Evolutionary conservation across 2,329 filamentous ascomycete genomes (phyloP), one percentile per base, ranked within the genome.

Genomic region (Ceratocystis harringtonii): DNA sequence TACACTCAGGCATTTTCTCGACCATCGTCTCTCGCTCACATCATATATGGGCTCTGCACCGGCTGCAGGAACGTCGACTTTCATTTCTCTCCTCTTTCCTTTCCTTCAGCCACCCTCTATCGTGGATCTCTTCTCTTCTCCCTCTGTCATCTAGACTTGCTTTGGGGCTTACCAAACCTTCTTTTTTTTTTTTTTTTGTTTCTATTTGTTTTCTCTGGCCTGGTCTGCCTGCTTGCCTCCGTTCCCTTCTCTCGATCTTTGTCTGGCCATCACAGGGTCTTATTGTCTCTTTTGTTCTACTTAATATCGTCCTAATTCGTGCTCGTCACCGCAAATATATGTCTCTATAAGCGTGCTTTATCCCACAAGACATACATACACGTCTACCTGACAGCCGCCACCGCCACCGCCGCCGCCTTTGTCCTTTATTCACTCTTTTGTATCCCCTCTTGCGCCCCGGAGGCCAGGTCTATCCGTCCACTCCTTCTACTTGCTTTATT

Each of bases 221-320:
- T 58, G 55, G 55, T 58, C 55, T 58, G 28, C 55, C 55, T 28
- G 41, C 60, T 41, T 60, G 28, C 58, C 30, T 61, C n/a, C 36
- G 19, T 61, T 61, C 19, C 43, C 58, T 62, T 61, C 58, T 61
- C 25, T 57, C 17, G 8, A 19, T 52, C 48, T 25, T 25, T 25
- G 15, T 52, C 19, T 52, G 36, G 36, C 36, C 36, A 41, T 41
- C 36, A 41, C 36, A 41, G 12, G 36, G 36, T 41, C 36, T 10
- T 41, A 5, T 41, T 22, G 5, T 10, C 25, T 52, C 25, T 25
- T 52, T 52, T 52, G 19, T 52, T 52, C 48, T 52, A 52, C 48
- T 58, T 58, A 36, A 58, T 58, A 58, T 32, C 55, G 55, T 25
- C 5, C 8, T 58, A 58, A 32, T 32, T 58, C 55, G 28, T 7